phyloP scores from a whole-genome alignment of 1,284 basidiomycete genomes.

The Tranzscheliella williamsii region DNA sequence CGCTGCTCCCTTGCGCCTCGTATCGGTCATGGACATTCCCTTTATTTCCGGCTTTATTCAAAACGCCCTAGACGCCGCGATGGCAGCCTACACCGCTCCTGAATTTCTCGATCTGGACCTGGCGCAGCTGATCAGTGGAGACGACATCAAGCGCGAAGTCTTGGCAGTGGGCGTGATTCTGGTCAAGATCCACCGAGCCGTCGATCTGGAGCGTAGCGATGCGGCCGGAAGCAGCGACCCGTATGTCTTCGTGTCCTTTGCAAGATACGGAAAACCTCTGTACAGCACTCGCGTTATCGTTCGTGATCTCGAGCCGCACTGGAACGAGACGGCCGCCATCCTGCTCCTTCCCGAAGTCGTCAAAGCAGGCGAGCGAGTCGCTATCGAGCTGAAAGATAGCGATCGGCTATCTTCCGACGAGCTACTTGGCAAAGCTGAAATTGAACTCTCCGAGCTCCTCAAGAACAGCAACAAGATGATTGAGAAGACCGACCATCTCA shows the following conservation, averaged over 20 bases:
- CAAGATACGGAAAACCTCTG: slow-evolving; percentile 6
- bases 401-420: slow-evolving; percentile 63
- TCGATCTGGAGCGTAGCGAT: slow-evolving; percentile 20
- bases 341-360: slow-evolving; percentile 15
- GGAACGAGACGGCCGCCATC: slow-evolving; percentile 18
- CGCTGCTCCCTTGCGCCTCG: slow-evolving; percentile 14
- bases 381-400: slow-evolving; percentile 60
- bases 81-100: slow-evolving; percentile 20
- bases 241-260: slow-evolving; percentile 10
- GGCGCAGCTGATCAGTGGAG: slow-evolving; percentile 16
- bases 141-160: slow-evolving; percentile 29
- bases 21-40: slow-evolving; percentile 11
- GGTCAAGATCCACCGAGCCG: slow-evolving; percentile 13
- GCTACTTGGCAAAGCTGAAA: slow-evolving; percentile 61
- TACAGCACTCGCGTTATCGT: slow-evolving; percentile 20
- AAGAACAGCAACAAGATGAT: slow-evolving; percentile 23
- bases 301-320: slow-evolving; percentile 13
- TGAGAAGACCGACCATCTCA: slow-evolving; percentile 8
- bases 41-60: slow-evolving; percentile 18
- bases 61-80: slow-evolving; percentile 22
- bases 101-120: slow-evolving; percentile 16
- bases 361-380: slow-evolving; percentile 10
- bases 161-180: slow-evolving; percentile 18
- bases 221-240: slow-evolving; percentile 10
- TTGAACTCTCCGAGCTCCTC: slow-evolving; percentile 62